Evolutionary conservation across 2,329 filamentous ascomycete genomes (phyloP).

Genomic region (Talaromyces sp.): DNA sequence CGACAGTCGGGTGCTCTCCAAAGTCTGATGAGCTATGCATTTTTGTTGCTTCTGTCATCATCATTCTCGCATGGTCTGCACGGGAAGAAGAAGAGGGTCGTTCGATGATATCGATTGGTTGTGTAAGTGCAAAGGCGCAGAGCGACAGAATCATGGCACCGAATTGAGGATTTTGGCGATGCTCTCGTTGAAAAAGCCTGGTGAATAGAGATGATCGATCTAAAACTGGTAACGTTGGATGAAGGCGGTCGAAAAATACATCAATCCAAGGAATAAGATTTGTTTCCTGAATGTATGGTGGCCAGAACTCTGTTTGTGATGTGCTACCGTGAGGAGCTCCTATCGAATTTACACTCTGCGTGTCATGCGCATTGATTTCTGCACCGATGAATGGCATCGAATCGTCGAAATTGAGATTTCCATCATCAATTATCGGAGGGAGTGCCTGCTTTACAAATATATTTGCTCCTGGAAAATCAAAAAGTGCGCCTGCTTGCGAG

Average conservation of each 20-base stretch:
- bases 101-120: conserved; percentile 46
- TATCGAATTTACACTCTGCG: neutral
- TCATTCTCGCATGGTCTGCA: conserved; percentile 38
- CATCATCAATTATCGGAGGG: conserved; percentile 27
- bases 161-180: conserved; percentile 43
- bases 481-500: conserved; percentile 32
- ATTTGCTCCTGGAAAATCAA: conserved; percentile 33
- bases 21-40: conserved; percentile 45
- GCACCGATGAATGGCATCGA: neutral
- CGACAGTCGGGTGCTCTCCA: conserved; percentile 41
- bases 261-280: conserved; percentile 44
- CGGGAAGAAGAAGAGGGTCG: conserved; percentile 34
- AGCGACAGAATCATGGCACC: conserved; percentile 44
- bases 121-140: conserved; percentile 45
- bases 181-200: conserved; percentile 43
- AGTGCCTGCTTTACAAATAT: conserved; percentile 35
- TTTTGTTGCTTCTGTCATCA: conserved; percentile 44
- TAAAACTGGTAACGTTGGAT: conserved; percentile 43
- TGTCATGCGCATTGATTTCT: neutral
- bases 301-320: conserved; percentile 31
- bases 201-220: conserved; percentile 42
- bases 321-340: neutral
- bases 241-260: conserved; percentile 45
- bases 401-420: neutral
- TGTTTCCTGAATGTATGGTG: conserved; percentile 38